Percentiles rank a stretch among this genome's conserved stretches.
These are phyloP conservation scores for Populus ilicifolia DNA, from an alignment of 345 rosid species.

Conservation along the genomic window DNA sequence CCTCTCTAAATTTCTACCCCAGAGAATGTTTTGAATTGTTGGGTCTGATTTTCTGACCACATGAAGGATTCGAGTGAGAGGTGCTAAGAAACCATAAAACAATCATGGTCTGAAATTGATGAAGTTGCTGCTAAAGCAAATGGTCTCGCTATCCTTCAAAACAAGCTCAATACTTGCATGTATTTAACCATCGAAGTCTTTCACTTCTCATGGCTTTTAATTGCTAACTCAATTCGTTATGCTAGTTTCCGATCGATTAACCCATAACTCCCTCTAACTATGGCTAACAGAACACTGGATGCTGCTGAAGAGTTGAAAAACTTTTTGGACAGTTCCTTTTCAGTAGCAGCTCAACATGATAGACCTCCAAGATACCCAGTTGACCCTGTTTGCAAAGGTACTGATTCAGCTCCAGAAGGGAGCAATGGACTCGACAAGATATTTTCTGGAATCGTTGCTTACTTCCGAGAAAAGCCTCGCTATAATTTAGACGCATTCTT, in stretches of 20 bases:
- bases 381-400: constrained; percentile 1
- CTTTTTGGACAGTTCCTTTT: not conserved
- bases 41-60: not conserved
- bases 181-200: not conserved
- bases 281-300: constrained; percentile 14
- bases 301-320: not conserved
- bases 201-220: not conserved
- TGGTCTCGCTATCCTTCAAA: constrained; percentile 31
- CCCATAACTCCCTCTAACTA: not conserved
- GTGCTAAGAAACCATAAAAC: constrained; percentile 28
- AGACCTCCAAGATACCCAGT: constrained; percentile 19
- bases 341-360: constrained; percentile 24
- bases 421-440: constrained; percentile 16
- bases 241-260: not conserved
- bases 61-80: constrained; percentile 32
- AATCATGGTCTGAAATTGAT: constrained; percentile 33
- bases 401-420: constrained; percentile 13
- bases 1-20: not conserved
- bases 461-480: not conserved
- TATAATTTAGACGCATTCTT: not conserved
- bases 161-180: constrained; percentile 35
- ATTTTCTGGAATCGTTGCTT: constrained; percentile 9
- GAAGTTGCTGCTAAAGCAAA: constrained; percentile 16
- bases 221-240: not conserved
- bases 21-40: not conserved